Evolutionary conservation across 2,329 filamentous ascomycete genomes (phyloP), one percentile per base, ranked within the genome.

Genomic region (Penicillium sp.): DNA sequence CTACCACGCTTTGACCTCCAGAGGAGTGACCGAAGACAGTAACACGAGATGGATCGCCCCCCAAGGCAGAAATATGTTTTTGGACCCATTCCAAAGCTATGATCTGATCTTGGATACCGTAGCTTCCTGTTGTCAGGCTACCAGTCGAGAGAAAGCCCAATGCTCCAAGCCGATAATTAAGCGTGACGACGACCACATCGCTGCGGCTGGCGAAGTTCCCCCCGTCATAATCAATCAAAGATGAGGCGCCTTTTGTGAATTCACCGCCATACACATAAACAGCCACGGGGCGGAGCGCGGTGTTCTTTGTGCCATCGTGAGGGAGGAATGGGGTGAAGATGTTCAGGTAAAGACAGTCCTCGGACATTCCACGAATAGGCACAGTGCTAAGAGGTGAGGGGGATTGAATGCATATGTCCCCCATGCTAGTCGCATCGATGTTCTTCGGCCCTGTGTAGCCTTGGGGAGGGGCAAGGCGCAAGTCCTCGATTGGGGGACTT

Each of bases 1-100:
- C 69, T 7, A 65, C 58, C 10, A 86, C 83, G 38, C 82, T 83
- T n/a, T 82, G 84, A 3, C 77, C 85, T 13, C 73, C 73, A 13
- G 73, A 71, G 7, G 68, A 72, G 59, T 74, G 70, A 1, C 73
- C 73, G 38, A 74, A 74, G 49, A 75, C 70, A 27, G 72, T 74
- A 35, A 75, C 66, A 17, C 64, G 67, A 1, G 56, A 53, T 0
- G 71, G 68, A 55, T 74, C 70, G 13, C 73, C 67, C 17, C 67
- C 67, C n/a, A 70, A 67, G 1, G 66, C 58, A 6, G 58, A 57
- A 13, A 70, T 69, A 62, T 66, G 66, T 59, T 60, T 39, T n/a
- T 69, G 52, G 2, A 70, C 60, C 67, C 67, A 70, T 35, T 64
- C 7, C 41, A 75, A 67, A 3, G 69, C 67, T 8, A 64, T 58